Base-by-base conservation (phyloP, 139 green algal species). In the Asterochloris sp. region DNA sequence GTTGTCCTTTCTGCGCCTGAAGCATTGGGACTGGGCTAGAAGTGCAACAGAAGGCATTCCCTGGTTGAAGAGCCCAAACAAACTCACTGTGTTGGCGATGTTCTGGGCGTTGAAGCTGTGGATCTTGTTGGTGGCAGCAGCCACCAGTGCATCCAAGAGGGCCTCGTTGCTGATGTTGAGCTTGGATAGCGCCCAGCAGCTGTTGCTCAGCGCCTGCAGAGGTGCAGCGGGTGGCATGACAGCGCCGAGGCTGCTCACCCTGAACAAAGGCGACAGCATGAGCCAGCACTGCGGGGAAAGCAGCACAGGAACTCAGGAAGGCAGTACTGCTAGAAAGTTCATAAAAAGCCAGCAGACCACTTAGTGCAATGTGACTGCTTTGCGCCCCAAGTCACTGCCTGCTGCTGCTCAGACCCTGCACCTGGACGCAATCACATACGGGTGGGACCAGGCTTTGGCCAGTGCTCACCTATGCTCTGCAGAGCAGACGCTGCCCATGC, bases 181-280 rank as follows among this genome's bases (percentile, higher is more conserved):
- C 79, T 90, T 92, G 69, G 74, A 84, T 60, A 92, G 85, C 13
- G 84, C 90, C 91, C 91, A 94, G 29, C 91, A 47, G 11, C 88
- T 91, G 84, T 94, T 94, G 77, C 79, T 85, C 54, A 94, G 82
- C 11, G 86, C 86, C 87, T 94, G 91, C 17, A 68, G 0, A 12
- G 47, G n/a, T 62, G 60, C 73, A 27, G 12, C 27, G 11, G 23
- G 11, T 76, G 10, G 19, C 71, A 54, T 38, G 26, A 19, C 10
- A 38, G n/a, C 71, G 8, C 13, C 2, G 14, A 29, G 23, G 38
- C 38, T 54, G 38, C 38, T 54, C 38, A 54, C 38, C 38, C 38
- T 54, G 38, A 54, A 54, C 38, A 54, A 6, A 54, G 38, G 38
- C 6, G 38, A 54, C 38, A 6, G 38, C 38, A 54, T 54, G 38